Conservation (phyloP, 179 eudicot species). For the Spinacia oleracea region DNA sequence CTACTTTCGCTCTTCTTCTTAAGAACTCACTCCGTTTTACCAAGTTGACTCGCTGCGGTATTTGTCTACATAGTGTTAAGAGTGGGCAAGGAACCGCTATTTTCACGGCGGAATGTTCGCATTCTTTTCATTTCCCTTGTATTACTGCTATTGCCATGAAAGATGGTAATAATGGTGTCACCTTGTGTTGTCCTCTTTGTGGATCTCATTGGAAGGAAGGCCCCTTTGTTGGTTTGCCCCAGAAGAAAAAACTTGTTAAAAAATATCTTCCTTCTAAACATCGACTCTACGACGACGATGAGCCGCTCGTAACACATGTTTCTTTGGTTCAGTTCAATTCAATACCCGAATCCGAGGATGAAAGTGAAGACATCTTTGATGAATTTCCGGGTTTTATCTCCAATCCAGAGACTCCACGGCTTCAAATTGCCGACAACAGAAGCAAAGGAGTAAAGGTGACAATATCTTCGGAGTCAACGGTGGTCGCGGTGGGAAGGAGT, state of each 20-base stretch:
- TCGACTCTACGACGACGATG: constrained; percentile 73
- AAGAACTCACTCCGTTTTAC: constrained; percentile 54
- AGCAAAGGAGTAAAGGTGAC: constrained; percentile 42
- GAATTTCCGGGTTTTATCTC: constrained; percentile 79
- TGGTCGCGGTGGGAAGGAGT: constrained; percentile 49
- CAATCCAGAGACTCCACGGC: constrained; percentile 45
- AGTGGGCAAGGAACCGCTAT: constrained; percentile 79
- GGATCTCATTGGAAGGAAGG: constrained; percentile 63
- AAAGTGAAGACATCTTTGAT: constrained; percentile 32
- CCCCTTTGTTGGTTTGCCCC: constrained; percentile 51
- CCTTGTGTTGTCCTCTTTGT: constrained; percentile 70
- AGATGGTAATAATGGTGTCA: constrained; percentile 22
- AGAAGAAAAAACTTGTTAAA: background rate
- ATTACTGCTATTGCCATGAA: constrained; percentile 53
- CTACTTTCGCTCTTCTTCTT: constrained; percentile 53
- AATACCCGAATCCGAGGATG: constrained; percentile 66
- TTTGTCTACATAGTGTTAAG: constrained; percentile 69
- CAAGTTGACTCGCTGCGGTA: constrained; percentile 62
- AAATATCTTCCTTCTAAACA: constrained; percentile 24
- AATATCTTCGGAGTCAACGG: constrained; percentile 59
- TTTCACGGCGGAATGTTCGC: constrained; percentile 85
- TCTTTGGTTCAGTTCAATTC: constrained; percentile 48
- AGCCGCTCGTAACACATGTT: constrained; percentile 58
- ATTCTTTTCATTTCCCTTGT: constrained; percentile 85
- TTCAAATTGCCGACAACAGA: constrained; percentile 1